Base-by-base conservation (phyloP, 805 yeast genomes). In the Soucietia sequanensis region DNA sequence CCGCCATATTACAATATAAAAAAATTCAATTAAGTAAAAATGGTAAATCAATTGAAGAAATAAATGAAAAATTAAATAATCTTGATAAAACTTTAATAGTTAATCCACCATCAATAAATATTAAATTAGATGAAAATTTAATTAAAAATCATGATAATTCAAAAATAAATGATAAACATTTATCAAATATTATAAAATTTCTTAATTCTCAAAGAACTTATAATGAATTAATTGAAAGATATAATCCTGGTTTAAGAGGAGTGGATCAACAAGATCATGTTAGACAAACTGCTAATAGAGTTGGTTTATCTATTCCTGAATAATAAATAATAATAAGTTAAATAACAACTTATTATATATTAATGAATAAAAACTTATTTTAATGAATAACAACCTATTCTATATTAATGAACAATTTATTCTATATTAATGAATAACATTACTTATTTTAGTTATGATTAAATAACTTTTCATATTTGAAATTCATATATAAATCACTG, bases 261-360 rank as follows among this genome's bases (percentile, higher is more conserved):
- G 76, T 84, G 78, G 74, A 80, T 17, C 95, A 85, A 51, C 75
- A 75, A 33, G 96, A 91, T 41, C 80, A 82, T 37, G 81, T 91
- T 18, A 70, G 80, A 48, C 76, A 75, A 54, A 84, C 95, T 1
- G 99, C 98, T 5, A 73, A 81, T 37, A 75, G 81, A 43, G 99
- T 91, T n/a, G 99, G 99, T 0, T 71, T 91, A 31, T 30, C 47
- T n/a, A 60, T 68, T 12, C 74, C 74, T 6, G 60, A 60, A 34
- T 38, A 47, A 18, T 42, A 27, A 27, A n/a, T n/a, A n/a, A n/a
- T n/a, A n/a, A n/a, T n/a, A n/a, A n/a, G n/a, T n/a, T n/a, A n/a
- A n/a, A n/a, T n/a, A n/a, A n/a, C n/a, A n/a, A n/a, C n/a, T n/a
- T n/a, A 11, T 5, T 5, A 10, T 17, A 9, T 5, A 17, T 21